A percentile compares a stretch with the other conserved stretches of the same genome.
Evolutionary conservation across 179 eudicot species (phyloP).

Genomic region (Silene noctiflora): DNA sequence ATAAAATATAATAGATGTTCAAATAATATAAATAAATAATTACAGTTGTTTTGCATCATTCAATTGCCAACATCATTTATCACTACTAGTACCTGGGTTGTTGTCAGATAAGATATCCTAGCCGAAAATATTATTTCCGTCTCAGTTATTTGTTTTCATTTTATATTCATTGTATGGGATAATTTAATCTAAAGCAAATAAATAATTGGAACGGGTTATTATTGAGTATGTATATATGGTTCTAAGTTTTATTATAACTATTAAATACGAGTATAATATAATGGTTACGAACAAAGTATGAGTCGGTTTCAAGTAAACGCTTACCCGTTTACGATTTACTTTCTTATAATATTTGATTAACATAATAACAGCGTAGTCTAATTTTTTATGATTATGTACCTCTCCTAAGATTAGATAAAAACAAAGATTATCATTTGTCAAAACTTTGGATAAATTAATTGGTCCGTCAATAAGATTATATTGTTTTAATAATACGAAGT

Average conservation of each 20-base stretch:
- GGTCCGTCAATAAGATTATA: too few species aligned
- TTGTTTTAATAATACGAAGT: too few species aligned
- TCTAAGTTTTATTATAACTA: too few species aligned
- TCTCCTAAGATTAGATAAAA: background rate
- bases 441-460: too few species aligned
- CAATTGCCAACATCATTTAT: background rate
- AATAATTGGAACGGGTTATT: too few species aligned
- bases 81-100: background rate
- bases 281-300: background rate
- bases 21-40: background rate
- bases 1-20: background rate
- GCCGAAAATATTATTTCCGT: background rate
- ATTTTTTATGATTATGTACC: background rate
- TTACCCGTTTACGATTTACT: background rate
- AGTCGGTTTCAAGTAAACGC: background rate
- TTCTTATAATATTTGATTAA: background rate
- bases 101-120: background rate
- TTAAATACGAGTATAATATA: background rate
- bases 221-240: too few species aligned
- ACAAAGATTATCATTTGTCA: background rate
- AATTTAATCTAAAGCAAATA: too few species aligned
- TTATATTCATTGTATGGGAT: too few species aligned
- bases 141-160: too few species aligned
- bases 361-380: background rate
- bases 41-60: slow-evolving; percentile 8